A percentile compares a stretch with the other conserved stretches of the same genome.
These are phyloP conservation scores for Lasiodiplodia citricola DNA, from an alignment of 2,329 filamentous ascomycete genomes.

Conservation along the genomic window DNA sequence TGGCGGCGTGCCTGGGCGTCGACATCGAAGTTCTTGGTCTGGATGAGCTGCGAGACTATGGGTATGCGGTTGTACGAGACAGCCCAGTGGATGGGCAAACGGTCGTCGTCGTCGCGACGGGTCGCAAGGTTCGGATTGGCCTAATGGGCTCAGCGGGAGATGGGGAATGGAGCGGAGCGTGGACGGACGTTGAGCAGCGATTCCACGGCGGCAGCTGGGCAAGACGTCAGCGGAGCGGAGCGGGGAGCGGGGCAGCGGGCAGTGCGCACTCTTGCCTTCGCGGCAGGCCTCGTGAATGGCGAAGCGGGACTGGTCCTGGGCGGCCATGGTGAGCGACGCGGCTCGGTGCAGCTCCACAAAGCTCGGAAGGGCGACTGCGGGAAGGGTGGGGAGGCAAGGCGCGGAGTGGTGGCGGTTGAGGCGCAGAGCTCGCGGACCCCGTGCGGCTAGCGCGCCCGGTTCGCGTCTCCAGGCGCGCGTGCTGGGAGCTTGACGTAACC, in stretches of 20 bases:
- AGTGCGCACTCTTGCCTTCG: conserved; percentile 75
- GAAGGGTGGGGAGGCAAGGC: neutral
- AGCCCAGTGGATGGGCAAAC: conserved; percentile 93
- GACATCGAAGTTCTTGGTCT: conserved; percentile 76
- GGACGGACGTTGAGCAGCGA: conserved; percentile 70
- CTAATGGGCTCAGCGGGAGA: conserved; percentile 48
- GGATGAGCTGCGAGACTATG: conserved; percentile 74
- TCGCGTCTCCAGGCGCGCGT: conserved; percentile 19
- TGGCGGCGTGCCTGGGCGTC: conserved; percentile 71
- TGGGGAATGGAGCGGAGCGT: conserved; percentile 36
- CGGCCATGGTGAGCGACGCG: conserved; percentile 13
- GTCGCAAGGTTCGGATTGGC: conserved; percentile 78
- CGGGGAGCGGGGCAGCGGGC: conserved; percentile 24
- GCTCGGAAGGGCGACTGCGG: neutral
- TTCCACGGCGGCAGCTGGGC: conserved; percentile 71
- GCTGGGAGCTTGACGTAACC: conserved; percentile 18
- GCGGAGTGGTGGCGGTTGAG: neutral
- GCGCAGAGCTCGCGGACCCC: neutral
- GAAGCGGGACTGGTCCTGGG: conserved; percentile 63
- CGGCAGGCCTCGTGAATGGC: conserved; percentile 86
- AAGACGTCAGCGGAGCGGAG: conserved; percentile 20
- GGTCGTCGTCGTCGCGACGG: conserved; percentile 81
- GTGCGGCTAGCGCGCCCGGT: conserved; percentile 4
- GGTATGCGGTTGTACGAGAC: conserved; percentile 79
- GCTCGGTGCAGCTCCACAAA: neutral